Conservation (phyloP, 2,329 filamentous ascomycete species). For the Didymella sp. region DNA sequence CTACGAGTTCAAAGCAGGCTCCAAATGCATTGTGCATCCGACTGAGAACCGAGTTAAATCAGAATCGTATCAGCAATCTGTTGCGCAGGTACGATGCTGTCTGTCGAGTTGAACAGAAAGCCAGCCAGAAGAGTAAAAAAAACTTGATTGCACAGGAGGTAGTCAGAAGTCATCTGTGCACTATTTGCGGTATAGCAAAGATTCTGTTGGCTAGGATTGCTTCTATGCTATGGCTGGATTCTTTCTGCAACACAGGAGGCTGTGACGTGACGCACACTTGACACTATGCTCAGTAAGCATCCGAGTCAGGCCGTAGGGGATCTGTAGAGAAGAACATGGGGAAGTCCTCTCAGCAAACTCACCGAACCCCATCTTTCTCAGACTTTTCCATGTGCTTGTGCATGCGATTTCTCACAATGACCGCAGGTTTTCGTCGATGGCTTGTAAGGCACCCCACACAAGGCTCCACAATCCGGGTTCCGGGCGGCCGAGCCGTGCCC, state of each 20-base stretch:
- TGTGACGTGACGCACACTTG: neutral
- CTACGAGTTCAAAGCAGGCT: neutral
- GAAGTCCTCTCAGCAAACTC: neutral
- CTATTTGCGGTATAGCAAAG: no score
- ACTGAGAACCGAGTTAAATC: neutral
- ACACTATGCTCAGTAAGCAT: neutral
- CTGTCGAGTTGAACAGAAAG: no score
- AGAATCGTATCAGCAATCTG: neutral
- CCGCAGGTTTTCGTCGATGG: constrained; percentile 13
- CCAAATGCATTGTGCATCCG: neutral
- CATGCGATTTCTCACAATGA: constrained; percentile 6
- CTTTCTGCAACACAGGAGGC: no score
- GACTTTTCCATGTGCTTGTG: neutral
- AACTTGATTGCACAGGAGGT: no score
- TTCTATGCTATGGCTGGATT: no score
- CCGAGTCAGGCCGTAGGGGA: neutral
- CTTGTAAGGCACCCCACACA: constrained; percentile 5
- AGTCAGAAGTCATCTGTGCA: no score
- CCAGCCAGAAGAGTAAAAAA: no score
- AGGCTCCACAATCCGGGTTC: neutral
- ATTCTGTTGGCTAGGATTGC: no score
- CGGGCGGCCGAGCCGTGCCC: neutral
- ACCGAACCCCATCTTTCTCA: neutral
- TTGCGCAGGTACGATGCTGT: neutral
- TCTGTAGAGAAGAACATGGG: neutral